Evolutionary conservation across 108 stramenopile genomes (phyloP), one percentile per base, ranked within the genome.

Genomic region (Discostella stelligeroides): DNA sequence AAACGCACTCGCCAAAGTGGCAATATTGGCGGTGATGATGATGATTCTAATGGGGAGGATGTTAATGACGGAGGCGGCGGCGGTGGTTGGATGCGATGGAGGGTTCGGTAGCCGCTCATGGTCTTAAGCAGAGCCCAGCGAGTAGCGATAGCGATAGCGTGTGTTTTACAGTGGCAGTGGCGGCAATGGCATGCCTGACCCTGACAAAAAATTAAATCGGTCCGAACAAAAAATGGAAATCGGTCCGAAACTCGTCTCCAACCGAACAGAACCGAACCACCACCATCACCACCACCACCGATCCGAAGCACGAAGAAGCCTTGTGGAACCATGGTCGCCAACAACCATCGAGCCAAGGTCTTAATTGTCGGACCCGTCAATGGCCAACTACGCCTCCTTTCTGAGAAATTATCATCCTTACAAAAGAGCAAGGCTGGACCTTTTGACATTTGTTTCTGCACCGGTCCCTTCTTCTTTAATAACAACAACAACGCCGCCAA

Each of bases 391-490:
- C 49, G 63, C 17, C 82, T 77, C 17, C 73, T 91, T 37, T 42
- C 61, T 0, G 70, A 72, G 40, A 91, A 91, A 51, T 56, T 91
- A 21, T 66, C 54, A 29, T 49, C 83, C 7, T 70, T 94, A 24
- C 86, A 94, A 68, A 57, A 62, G 12, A 86, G 86, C 74, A 91
- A 91, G 68, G 92, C 92, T 0, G 92, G 92, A 14, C 92, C 92
- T 1, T 94, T 94, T 62, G 90, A 94, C 63, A 77, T 78, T 54
- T 88, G 86, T 43, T 80, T 94, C 45, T 83, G 86, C 49, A 84
- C 88, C 39, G 92, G 90, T 50, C 66, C 80, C n/a, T 80, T 82
- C 61, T 88, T 74, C 42, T 30, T 15, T 56, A 49, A 43, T 38
- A 34, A 43, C 38, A 28, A 6, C 49, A 27, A 14, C 27, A 38